phyloP scores from a whole-genome alignment of 2,329 filamentous ascomycete genomes.

The Zopfia rhizophila region DNA sequence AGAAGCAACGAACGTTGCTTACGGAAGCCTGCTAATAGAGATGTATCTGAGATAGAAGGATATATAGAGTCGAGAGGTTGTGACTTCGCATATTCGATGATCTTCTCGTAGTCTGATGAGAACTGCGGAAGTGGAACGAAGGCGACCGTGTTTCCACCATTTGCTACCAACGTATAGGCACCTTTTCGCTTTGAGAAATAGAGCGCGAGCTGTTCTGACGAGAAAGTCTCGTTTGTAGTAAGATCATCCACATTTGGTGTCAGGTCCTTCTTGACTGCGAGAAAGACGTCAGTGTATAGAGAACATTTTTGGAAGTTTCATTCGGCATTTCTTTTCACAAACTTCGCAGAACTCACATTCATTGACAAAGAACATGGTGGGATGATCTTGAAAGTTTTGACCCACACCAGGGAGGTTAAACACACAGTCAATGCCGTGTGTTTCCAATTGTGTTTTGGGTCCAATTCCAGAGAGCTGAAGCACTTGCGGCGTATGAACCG shows the following conservation, averaged over 20 bases:
- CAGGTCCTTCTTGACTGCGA: too few relatives aligned
- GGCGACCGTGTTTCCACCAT: conserved; percentile 27
- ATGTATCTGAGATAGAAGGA: not conserved
- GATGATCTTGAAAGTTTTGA: conserved; percentile 35
- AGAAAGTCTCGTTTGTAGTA: conserved; percentile 31
- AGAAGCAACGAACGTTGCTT: too few relatives aligned
- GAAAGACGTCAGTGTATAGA: too few relatives aligned
- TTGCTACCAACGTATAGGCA: conserved; percentile 30
- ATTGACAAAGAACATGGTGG: too few relatives aligned
- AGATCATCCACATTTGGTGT: too few relatives aligned
- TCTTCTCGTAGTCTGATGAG: not conserved
- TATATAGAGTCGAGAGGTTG: conserved; percentile 18
- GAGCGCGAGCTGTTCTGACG: too few relatives aligned
- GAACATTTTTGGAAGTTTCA: too few relatives aligned
- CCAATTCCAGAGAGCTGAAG: conserved; percentile 71
- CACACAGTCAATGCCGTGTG: conserved; percentile 15
- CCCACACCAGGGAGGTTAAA: conserved; percentile 29
- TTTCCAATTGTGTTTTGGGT: conserved; percentile 9
- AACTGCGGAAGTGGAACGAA: conserved; percentile 35
- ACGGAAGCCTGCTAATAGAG: not conserved
- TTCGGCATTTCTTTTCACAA: too few relatives aligned
- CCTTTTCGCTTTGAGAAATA: too few relatives aligned
- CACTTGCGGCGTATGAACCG: conserved; percentile 68
- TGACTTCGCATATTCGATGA: conserved; percentile 14
- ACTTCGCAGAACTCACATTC: too few relatives aligned